A percentile compares a stretch with the other conserved stretches of the same genome.
phyloP scores from a whole-genome alignment of 768 basidiomycete genomes.

The Amanita brunnescens region DNA sequence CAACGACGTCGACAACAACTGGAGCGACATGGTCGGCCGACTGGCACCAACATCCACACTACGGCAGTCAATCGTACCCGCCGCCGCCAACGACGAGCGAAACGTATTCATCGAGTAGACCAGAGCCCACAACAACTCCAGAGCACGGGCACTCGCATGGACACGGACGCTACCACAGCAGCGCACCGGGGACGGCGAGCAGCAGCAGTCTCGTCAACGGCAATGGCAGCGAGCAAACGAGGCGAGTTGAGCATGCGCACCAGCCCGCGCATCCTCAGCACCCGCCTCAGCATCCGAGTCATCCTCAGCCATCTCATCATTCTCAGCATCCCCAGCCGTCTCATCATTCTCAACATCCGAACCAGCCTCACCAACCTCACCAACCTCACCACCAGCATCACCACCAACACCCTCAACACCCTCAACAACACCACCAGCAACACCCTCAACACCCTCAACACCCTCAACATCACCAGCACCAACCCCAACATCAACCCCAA shows the following conservation, averaged over 20 bases:
- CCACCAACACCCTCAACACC: constrained; percentile 8
- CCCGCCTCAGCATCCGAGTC: constrained; percentile 13
- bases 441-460: constrained; percentile 5
- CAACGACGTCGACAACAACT: background rate
- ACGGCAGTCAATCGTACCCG: background rate
- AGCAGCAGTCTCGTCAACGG: constrained; percentile 9
- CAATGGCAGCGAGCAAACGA: constrained; percentile 3
- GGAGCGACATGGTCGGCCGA: background rate
- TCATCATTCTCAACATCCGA: constrained; percentile 4
- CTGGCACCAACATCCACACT: background rate
- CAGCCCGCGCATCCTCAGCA: constrained; percentile 18
- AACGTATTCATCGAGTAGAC: background rate
- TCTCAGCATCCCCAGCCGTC: constrained; percentile 11
- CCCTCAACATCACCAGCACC: background rate
- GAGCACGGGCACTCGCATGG: background rate
- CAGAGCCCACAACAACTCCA: constrained; percentile 2
- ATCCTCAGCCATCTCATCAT: constrained; percentile 17
- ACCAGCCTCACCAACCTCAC: constrained; percentile 18
- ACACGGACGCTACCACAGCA: background rate
- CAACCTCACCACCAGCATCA: constrained; percentile 13
- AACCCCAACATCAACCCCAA: background rate
- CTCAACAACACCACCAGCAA: constrained; percentile 10
- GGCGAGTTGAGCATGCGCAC: constrained; percentile 9
- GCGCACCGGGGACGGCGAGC: background rate
- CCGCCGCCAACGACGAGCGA: background rate